Conservation (phyloP, 1,284 basidiomycete genomes). For the Tylopilus sp. region DNA sequence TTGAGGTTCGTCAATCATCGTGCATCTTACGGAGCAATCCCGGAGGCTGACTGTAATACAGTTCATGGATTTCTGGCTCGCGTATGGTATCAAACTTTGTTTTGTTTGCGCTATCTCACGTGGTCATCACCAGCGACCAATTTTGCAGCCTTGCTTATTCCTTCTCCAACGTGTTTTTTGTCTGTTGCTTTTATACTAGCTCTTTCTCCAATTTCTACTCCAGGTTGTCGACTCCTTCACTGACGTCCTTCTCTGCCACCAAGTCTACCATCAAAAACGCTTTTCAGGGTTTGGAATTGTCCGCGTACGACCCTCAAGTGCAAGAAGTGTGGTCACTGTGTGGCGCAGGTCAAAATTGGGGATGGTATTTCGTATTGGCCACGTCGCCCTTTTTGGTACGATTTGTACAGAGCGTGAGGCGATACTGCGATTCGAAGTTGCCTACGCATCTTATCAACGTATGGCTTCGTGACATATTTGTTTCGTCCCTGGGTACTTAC, state of each 20-base stretch:
- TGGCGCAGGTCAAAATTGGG: conserved; percentile 58
- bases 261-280: not conserved
- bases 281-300: conserved; percentile 2
- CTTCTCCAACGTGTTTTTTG: conserved; percentile 76
- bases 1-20: conserved; percentile 66
- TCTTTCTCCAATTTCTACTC: conserved; percentile 12
- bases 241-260: not conserved
- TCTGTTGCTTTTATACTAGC: conserved; percentile 76
- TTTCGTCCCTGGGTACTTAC: conserved; percentile 6
- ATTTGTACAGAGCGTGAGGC: conserved; percentile 87
- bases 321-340: conserved; percentile 36
- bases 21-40: not conserved
- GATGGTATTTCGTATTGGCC: conserved; percentile 64
- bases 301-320: conserved; percentile 24
- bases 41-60: conserved; percentile 34
- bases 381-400: conserved; percentile 77
- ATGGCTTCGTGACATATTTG: conserved; percentile 28
- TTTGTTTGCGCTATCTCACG: conserved; percentile 30
- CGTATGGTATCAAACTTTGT: conserved; percentile 55
- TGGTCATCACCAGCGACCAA: conserved; percentile 72
- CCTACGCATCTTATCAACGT: conserved; percentile 91
- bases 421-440: conserved; percentile 83
- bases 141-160: conserved; percentile 82
- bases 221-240: not conserved
- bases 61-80: conserved; percentile 88